These are phyloP conservation scores for Flaveria brownii DNA, from an alignment of 129 eudicot species.

Conservation along the genomic window DNA sequence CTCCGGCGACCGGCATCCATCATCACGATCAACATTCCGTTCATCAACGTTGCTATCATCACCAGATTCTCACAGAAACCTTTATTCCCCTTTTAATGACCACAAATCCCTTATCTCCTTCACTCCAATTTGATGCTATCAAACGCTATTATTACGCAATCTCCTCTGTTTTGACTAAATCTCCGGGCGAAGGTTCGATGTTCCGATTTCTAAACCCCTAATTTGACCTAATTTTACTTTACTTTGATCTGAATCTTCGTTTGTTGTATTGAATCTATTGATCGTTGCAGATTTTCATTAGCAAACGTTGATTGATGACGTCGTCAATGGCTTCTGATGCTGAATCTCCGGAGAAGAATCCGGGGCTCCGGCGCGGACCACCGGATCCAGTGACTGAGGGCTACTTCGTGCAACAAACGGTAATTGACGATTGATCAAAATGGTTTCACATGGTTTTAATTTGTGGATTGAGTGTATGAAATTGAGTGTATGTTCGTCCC, in stretches of 20 bases:
- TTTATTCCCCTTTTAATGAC: too few species aligned
- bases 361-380: neutral
- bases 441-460: neutral
- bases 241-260: neutral
- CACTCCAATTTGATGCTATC: too few species aligned
- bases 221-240: too few species aligned
- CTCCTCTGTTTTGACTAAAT: too few species aligned
- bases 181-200: too few species aligned
- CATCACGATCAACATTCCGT: too few species aligned
- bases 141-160: too few species aligned
- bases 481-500: neutral
- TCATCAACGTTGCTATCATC: too few species aligned
- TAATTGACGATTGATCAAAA: neutral
- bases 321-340: conserved; percentile 5
- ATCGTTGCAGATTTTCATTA: neutral
- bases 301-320: neutral
- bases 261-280: neutral
- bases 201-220: too few species aligned
- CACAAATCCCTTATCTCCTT: too few species aligned
- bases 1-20: too few species aligned
- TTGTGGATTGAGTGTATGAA: neutral
- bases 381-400: neutral
- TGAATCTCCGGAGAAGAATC: neutral
- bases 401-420: conserved; percentile 13
- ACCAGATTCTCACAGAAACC: too few species aligned